A percentile compares a stretch with the other conserved stretches of the same genome.
phyloP scores from a whole-genome alignment of 371 early-diverging fungal genomes.

The Choanephora cucurbitarum region DNA sequence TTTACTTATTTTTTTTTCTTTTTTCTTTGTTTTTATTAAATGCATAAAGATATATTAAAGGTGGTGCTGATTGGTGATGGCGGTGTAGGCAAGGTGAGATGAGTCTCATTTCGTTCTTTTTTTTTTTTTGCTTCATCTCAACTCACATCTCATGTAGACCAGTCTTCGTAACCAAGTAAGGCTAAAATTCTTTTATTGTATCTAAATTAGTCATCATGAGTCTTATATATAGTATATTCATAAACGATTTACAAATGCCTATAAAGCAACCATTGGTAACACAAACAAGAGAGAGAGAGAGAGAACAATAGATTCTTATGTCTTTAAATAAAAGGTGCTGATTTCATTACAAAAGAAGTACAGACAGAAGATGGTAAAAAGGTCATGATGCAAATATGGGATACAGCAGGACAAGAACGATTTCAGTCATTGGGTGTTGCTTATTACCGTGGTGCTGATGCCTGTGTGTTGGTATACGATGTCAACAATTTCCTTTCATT shows the following conservation, averaged over 20 bases:
- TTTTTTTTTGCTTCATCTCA: no score
- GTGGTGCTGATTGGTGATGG: slow-evolving; percentile 84
- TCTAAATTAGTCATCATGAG: no score
- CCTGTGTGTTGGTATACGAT: slow-evolving; percentile 95
- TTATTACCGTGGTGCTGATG: slow-evolving; percentile 98
- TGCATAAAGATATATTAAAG: slow-evolving; percentile 65
- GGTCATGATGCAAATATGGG: slow-evolving; percentile 71
- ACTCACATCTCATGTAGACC: no score
- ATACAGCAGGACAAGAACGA: slow-evolving; percentile 93
- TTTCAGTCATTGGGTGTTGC: slow-evolving; percentile 96
- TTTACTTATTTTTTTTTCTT: background rate
- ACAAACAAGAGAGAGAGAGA: background rate
- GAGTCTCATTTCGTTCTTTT: background rate
- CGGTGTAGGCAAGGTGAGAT: slow-evolving; percentile 78
- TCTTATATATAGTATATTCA: slow-evolving; percentile 87
- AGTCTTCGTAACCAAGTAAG: slow-evolving; percentile 62
- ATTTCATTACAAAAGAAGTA: slow-evolving; percentile 95
- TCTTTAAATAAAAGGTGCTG: slow-evolving; percentile 66
- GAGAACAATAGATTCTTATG: background rate
- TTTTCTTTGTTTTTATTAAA: slow-evolving; percentile 9
- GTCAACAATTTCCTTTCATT: slow-evolving; percentile 92
- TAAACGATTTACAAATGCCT: slow-evolving; percentile 90
- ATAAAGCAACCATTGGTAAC: slow-evolving; percentile 96
- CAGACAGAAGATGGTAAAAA: slow-evolving; percentile 72
- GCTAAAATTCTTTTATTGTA: background rate